Evolutionary conservation across 2,329 filamentous ascomycete species (phyloP), one percentile per base, ranked within the genome.

Genomic region (Alternaria consortialis): DNA sequence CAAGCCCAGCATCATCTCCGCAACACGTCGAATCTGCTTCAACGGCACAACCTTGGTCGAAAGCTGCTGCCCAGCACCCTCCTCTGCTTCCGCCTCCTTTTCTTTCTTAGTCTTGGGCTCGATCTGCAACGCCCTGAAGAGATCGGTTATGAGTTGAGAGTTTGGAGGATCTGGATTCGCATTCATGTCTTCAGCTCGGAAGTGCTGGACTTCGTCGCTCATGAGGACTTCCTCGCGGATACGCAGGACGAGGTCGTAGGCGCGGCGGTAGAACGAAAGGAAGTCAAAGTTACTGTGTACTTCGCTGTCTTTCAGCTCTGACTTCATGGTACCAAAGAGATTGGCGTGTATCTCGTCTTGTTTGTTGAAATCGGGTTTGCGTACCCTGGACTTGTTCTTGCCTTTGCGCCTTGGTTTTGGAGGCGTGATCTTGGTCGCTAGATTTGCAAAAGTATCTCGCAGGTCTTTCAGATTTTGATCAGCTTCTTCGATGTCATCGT

Each of bases 221-320:
- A 55, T 64, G 20, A 67, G 52, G 1, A 72, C 46, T 17, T 64
- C 50, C 4, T 25, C 17, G 3, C 68, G 60, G 9, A 71, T 54
- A 15, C 56, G 47, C 1, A 43, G 31, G 9, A 68, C n/a, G 15
- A 67, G 43, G 2, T 43, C 39, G 50, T 54, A 67, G 11, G 53
- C 58, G 12, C 68, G 64, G 2, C 67, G 65, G 50, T 64, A 71
- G 53, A 70, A 64, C 12, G 58, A 50, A 8, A 69, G 65, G 39
- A 70, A 68, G 43, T 72, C 68, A 56, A 71, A 72, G 44, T 61
- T 56, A 17, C 50, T 60, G 39, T 70, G 63, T 5, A 70, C 23
- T 43, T 72, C 67, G 11, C 63, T 39, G 5, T 51, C 53, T 27
- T 54, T 44, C 31, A 71, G 58, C 50, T 42, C 50, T 37, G 46